These are phyloP conservation scores for Neopestalotiopsis rosae DNA, from an alignment of 2,329 filamentous ascomycete genomes.

Conservation along the genomic window DNA sequence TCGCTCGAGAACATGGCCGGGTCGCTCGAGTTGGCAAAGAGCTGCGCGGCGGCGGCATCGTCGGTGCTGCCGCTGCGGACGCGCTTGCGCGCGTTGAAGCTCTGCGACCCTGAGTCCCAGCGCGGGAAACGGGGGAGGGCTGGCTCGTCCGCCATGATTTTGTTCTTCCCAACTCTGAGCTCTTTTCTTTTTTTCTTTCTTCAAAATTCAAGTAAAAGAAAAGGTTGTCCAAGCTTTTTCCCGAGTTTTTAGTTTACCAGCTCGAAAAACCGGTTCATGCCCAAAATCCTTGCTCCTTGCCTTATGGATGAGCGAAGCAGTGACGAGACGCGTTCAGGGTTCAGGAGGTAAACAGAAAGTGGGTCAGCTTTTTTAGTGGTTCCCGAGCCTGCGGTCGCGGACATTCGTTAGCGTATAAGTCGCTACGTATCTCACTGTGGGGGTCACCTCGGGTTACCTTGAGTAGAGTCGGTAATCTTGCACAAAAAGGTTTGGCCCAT, in stretches of 20 bases:
- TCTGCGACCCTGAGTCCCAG: constrained; percentile 37
- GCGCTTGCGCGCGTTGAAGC: constrained; percentile 45
- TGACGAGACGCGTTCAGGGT: neutral
- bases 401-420: neutral
- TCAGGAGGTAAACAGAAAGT: neutral
- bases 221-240: constrained; percentile 2
- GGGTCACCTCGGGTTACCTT: too few relatives aligned
- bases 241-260: neutral
- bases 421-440: too few relatives aligned
- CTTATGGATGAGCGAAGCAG: constrained; percentile 3
- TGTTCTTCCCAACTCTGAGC: neutral
- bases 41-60: constrained; percentile 24
- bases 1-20: constrained; percentile 75
- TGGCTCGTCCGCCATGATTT: constrained; percentile 42
- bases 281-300: neutral
- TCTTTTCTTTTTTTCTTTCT: too few relatives aligned
- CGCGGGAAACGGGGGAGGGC: constrained; percentile 40
- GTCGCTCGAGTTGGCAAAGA: constrained; percentile 69
- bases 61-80: constrained; percentile 32
- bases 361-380: constrained; percentile 5
- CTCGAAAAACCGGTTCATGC: neutral
- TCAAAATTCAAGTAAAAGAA: neutral
- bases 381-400: constrained; percentile 2
- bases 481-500: too few relatives aligned
- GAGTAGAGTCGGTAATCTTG: too few relatives aligned